phyloP scores from a whole-genome alignment of 805 yeast species.

The Saccharomycopsis selenospora region DNA sequence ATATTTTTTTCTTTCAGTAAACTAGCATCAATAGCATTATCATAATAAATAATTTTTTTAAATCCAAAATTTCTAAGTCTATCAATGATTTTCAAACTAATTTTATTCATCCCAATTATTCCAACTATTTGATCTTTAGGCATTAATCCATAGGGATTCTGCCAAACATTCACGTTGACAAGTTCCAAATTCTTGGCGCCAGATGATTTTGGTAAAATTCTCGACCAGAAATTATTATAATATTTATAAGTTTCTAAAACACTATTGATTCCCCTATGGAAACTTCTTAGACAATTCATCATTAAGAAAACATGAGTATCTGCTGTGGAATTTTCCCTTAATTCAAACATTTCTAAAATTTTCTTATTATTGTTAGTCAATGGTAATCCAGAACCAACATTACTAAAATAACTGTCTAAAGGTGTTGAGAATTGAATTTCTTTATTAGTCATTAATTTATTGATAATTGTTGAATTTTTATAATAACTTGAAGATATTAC shows the following conservation, averaged over 20 bases:
- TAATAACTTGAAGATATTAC: constrained; percentile 1
- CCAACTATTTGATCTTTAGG: constrained; percentile 16
- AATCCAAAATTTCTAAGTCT: constrained; percentile 9
- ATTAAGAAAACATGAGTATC: constrained; percentile 17
- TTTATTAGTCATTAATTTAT: constrained; percentile 2
- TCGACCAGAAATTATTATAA: not conserved
- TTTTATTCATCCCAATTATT: constrained; percentile 14
- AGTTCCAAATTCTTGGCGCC: not conserved
- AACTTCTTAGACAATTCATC: constrained; percentile 15
- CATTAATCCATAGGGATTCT: constrained; percentile 6
- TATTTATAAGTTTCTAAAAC: constrained; percentile 1
- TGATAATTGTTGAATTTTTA: constrained; percentile 5
- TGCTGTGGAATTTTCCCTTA: constrained; percentile 17
- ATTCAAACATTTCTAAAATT: constrained; percentile 4
- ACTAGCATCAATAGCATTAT: constrained; percentile 3
- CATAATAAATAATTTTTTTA: constrained; percentile 9
- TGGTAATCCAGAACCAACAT: not conserved
- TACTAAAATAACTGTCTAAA: not conserved
- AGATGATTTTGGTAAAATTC: not conserved
- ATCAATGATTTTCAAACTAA: constrained; percentile 3
- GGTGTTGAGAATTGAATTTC: constrained; percentile 13
- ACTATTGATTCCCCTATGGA: constrained; percentile 3
- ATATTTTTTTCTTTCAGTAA: not conserved
- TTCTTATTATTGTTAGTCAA: not conserved
- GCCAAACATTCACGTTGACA: not conserved